A percentile compares a stretch with the other conserved stretches of the same genome.
Conservation (phyloP, 768 basidiomycete genomes). For the Hericium rajendrae region DNA sequence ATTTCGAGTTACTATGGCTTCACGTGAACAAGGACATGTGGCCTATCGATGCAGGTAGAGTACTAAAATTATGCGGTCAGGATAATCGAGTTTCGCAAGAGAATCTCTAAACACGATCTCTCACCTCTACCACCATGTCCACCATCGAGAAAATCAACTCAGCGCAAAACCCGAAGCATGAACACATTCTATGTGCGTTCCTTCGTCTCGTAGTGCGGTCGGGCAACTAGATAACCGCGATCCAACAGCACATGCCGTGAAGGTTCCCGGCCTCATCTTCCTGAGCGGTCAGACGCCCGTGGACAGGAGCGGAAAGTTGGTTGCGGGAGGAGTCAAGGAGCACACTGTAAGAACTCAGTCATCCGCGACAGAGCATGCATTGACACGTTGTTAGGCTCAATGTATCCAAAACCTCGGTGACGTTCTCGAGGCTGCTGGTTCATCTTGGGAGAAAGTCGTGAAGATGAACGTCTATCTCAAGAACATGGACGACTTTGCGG, state of each 20-base stretch:
- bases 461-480: constrained; percentile 55
- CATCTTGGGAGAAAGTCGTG: constrained; percentile 48
- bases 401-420: constrained; percentile 47
- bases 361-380: constrained; percentile 8
- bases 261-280: constrained; percentile 49
- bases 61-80: too few species aligned
- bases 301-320: constrained; percentile 36
- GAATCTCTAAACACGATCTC: not conserved
- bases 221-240: not conserved
- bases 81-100: too few species aligned
- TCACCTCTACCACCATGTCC: constrained; percentile 23
- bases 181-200: constrained; percentile 41
- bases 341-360: constrained; percentile 34
- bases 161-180: constrained; percentile 31
- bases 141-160: constrained; percentile 49
- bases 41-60: too few species aligned
- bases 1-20: too few species aligned
- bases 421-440: constrained; percentile 43
- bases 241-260: constrained; percentile 42
- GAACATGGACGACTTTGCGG: constrained; percentile 45
- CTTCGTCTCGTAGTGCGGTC: not conserved
- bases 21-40: too few species aligned
- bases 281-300: constrained; percentile 52
- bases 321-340: constrained; percentile 46
- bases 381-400: constrained; percentile 32